Evolutionary conservation across 257 asterid species (phyloP), one percentile per base, ranked within the genome.

Genomic region (Handroanthus guayacan): DNA sequence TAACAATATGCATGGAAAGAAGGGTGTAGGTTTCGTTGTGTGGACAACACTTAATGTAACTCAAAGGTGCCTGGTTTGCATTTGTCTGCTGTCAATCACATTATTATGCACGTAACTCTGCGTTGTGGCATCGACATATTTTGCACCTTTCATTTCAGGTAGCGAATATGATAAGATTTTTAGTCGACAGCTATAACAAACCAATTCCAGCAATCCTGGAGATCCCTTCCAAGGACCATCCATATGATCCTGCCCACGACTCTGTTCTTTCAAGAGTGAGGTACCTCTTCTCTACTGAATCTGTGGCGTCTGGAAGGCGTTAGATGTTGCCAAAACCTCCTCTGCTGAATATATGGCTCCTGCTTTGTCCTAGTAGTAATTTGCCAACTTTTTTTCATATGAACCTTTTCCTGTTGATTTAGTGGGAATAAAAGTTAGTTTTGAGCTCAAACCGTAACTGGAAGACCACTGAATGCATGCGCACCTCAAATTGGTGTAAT

Each of bases 171-270:
- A 76, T 88, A 64, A 84, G 93, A 67, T 86, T 88, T 73, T 67
- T 88, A 57, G 93, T 88, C 11, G 93, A 88, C 82, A 81, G 93
- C 86, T 88, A 88, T 64, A 88, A 88, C 71, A 82, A 82, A 62
- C 91, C 88, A 65, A 61, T 88, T 41, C 91, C 93, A 4, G 93
- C 91, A 44, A 88, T 86, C 62, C 41, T 88, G 70, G 91, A 88
- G 84, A 88, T 88, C 67, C 93, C 91, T 38, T 88, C 93, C 61
- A 88, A 88, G 88, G 91, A 86, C 81, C 91, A 86, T 69, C 93
- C 91, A 0, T 86, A 88, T 50, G 91, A 88, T 86, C 91, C 93
- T 38, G 84, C 88, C 8, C 88, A 84, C 9, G 88, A 88, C 78
- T 88, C 91, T 16, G 89, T 88, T 77, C 86, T 86, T 12, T 88